A percentile compares a stretch with the other conserved stretches of the same genome.
Evolutionary conservation across 2,329 filamentous ascomycete species (phyloP).

Genomic region (Diplodia intermedia): DNA sequence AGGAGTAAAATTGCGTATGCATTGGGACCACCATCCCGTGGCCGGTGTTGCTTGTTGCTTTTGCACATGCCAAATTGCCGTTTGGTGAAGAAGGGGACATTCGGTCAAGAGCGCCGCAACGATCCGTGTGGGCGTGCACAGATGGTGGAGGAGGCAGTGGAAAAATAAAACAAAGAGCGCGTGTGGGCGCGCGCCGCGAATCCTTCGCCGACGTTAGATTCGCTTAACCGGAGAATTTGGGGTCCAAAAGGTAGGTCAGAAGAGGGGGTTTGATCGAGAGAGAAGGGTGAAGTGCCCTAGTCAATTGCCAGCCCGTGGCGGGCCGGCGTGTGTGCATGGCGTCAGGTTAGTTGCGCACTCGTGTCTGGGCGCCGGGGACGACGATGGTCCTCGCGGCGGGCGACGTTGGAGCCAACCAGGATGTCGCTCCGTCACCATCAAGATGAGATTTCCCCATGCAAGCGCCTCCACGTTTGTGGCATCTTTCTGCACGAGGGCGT

Average conservation of each 20-base stretch:
- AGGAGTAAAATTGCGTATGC: not conserved
- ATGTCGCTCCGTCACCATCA: not conserved
- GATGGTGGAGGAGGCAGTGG: not conserved
- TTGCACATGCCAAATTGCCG: not conserved
- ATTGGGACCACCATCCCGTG: not conserved
- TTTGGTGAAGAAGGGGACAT: not conserved
- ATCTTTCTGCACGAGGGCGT: not conserved
- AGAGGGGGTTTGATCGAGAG: not conserved
- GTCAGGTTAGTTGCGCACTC: not conserved
- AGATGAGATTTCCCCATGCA: conserved; percentile 3
- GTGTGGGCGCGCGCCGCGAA: conserved; percentile 1
- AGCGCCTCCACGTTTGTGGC: not conserved
- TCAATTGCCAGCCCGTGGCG: not conserved
- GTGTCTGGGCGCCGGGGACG: not conserved
- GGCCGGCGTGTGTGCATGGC: conserved; percentile 7
- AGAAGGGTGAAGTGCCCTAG: not conserved
- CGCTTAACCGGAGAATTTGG: conserved; percentile 17
- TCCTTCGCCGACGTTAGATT: conserved; percentile 16
- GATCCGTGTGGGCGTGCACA: not conserved
- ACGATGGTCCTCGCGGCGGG: not conserved
- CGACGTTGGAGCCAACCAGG: not conserved
- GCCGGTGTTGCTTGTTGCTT: not conserved
- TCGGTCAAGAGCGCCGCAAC: not conserved
- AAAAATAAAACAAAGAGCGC: conserved; percentile 2
- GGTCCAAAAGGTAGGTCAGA: conserved; percentile 28